Evolutionary conservation across 1,284 basidiomycete species (phyloP).

Genomic region (Heliocybe sulcata): DNA sequence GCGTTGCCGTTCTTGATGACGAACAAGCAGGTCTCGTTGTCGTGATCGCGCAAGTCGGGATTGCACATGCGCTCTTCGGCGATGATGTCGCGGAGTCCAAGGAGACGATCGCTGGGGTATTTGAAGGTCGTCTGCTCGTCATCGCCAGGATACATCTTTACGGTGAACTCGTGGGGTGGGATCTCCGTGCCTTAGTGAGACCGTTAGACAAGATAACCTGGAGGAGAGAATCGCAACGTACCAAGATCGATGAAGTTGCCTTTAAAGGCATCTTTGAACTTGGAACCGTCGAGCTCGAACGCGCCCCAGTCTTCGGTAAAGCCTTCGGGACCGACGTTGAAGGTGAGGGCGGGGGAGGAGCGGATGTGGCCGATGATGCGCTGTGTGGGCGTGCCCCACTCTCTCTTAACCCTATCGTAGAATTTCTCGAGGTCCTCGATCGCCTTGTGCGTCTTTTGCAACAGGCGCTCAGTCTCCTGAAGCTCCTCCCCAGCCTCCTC

Average conservation of each 20-base stretch:
- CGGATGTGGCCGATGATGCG: slow-evolving; percentile 23
- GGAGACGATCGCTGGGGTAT: slow-evolving; percentile 25
- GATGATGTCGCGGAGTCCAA: slow-evolving; percentile 18
- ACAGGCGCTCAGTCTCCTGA: neutral
- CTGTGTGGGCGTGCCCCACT: slow-evolving; percentile 16
- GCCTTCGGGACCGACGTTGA: slow-evolving; percentile 7
- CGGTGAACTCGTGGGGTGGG: slow-evolving; percentile 16
- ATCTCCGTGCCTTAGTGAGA: too few species aligned
- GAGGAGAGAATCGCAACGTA: too few species aligned
- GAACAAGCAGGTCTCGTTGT: slow-evolving; percentile 18
- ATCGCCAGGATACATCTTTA: slow-evolving; percentile 16
- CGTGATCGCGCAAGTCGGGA: slow-evolving; percentile 17
- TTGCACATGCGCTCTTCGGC: slow-evolving; percentile 18
- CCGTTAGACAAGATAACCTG: too few species aligned
- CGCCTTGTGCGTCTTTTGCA: neutral
- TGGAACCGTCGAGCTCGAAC: slow-evolving; percentile 11
- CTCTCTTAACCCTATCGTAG: slow-evolving; percentile 12
- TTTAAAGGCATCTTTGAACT: slow-evolving; percentile 11
- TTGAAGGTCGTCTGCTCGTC: slow-evolving; percentile 18
- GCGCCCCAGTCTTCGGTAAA: slow-evolving; percentile 16
- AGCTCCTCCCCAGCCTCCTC: slow-evolving; percentile 12
- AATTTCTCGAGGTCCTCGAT: slow-evolving; percentile 6
- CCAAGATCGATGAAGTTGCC: too few species aligned
- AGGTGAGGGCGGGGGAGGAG: slow-evolving; percentile 8
- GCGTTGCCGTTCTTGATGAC: slow-evolving; percentile 26